phyloP scores from a whole-genome alignment of 176 grass and related monocot species.

The Triticum monococcum region DNA sequence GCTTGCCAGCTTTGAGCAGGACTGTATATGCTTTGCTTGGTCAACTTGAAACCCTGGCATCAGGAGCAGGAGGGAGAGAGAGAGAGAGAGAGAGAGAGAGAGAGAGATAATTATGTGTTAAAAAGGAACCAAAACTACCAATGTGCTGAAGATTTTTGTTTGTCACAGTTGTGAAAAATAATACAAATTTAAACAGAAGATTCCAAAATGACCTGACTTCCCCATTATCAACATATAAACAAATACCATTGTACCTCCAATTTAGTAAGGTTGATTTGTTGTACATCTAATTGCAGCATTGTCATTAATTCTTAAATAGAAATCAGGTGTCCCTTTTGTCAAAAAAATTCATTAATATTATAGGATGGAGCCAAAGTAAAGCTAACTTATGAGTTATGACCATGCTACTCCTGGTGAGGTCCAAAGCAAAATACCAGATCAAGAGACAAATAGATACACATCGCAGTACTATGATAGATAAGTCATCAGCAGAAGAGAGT shows the following conservation, averaged over 20 bases:
- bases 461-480: background rate
- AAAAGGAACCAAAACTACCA: background rate
- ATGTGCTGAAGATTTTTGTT: background rate
- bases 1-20: slow-evolving; percentile 68
- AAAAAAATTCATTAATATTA: background rate
- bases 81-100: background rate
- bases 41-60: slow-evolving; percentile 75
- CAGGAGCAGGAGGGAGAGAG: background rate
- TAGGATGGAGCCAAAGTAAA: background rate
- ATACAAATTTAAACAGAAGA: background rate
- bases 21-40: slow-evolving; percentile 59
- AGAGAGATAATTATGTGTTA: background rate
- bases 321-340: too few species aligned
- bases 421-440: background rate
- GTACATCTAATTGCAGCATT: background rate
- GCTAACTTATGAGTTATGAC: slow-evolving; percentile 17
- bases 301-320: too few species aligned
- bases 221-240: slow-evolving; percentile 8
- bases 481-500: background rate
- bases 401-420: background rate
- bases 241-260: slow-evolving; percentile 5
- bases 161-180: background rate
- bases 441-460: background rate
- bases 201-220: background rate
- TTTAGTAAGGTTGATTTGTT: background rate